Percentiles rank a stretch among this genome's conserved stretches.
Conservation (phyloP, 2,329 filamentous ascomycete species). For the Saccharata proteae region DNA sequence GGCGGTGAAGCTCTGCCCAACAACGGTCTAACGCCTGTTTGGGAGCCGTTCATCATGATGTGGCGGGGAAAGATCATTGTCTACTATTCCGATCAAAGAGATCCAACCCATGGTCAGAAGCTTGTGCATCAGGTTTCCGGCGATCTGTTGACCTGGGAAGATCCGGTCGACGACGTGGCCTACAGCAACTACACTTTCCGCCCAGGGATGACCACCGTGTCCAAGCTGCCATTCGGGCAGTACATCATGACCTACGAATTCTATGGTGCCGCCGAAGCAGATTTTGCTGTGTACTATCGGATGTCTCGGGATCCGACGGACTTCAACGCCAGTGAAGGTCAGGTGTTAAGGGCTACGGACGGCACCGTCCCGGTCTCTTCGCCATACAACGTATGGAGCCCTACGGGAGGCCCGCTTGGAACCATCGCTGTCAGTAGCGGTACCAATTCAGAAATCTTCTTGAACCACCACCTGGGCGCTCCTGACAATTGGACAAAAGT, state of each 20-base stretch:
- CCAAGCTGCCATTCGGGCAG: constrained; percentile 44
- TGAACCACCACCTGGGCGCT: constrained; percentile 34
- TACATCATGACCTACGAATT: constrained; percentile 57
- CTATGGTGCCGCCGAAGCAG: constrained; percentile 33
- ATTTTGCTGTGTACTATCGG: constrained; percentile 43
- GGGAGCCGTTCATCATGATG: constrained; percentile 57
- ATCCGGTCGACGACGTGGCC: constrained; percentile 49
- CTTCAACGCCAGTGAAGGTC: constrained; percentile 31
- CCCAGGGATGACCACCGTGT: constrained; percentile 56
- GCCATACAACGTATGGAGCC: constrained; percentile 42
- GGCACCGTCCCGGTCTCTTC: constrained; percentile 34
- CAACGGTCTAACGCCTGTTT: constrained; percentile 57
- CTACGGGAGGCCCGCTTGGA: constrained; percentile 30
- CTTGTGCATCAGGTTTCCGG: constrained; percentile 50
- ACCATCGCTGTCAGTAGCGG: constrained; percentile 38
- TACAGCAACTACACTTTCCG: constrained; percentile 51
- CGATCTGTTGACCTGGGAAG: constrained; percentile 49
- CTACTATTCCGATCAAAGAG: constrained; percentile 63
- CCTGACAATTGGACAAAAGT: constrained; percentile 35
- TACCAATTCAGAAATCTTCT: constrained; percentile 30
- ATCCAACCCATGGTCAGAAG: constrained; percentile 51
- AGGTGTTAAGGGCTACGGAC: constrained; percentile 32
- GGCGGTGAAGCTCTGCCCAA: constrained; percentile 51
- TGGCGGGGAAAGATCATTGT: constrained; percentile 48
- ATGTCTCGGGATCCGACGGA: constrained; percentile 34